These are phyloP conservation scores for Paramecium tetraurelia DNA, from an alignment of 73 alveolate genomes.

Conservation along the genomic window DNA sequence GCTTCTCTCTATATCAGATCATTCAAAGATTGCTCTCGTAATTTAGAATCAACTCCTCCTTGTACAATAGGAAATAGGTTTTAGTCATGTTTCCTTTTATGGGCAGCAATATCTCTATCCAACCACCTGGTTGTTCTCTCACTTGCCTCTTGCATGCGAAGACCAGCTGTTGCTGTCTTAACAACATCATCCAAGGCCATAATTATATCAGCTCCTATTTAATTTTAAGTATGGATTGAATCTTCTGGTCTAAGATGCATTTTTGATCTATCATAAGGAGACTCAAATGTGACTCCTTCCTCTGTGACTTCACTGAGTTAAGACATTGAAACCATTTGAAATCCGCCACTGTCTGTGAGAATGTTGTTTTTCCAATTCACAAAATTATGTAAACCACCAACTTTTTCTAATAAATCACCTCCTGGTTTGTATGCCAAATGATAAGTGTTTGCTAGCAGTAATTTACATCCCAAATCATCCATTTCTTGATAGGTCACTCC, in stretches of 20 bases:
- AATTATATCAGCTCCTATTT: conserved; percentile 98
- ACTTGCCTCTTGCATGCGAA: conserved; percentile 96
- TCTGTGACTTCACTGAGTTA: conserved; percentile 89
- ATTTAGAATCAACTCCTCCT: conserved; percentile 67
- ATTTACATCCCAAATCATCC: conserved; percentile 94
- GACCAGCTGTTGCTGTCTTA: conserved; percentile 85
- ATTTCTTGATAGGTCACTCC: conserved; percentile 83
- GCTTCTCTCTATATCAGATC: conserved; percentile 91
- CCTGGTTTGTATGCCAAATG: conserved; percentile 99
- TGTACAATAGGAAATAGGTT: conserved; percentile 97
- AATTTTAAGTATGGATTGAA: conserved; percentile 95
- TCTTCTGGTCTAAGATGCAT: conserved; percentile 98
- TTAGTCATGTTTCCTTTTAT: conserved; percentile 79
- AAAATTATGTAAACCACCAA: conserved; percentile 96
- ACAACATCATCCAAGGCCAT: conserved; percentile 99
- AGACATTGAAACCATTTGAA: conserved; percentile 97
- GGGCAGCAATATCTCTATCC: conserved; percentile 90
- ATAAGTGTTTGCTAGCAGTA: conserved; percentile 97
- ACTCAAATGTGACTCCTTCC: conserved; percentile 96
- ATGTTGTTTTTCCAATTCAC: conserved; percentile 90
- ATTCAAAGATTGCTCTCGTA: conserved; percentile 73
- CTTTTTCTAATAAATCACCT: conserved; percentile 88
- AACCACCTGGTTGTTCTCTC: conserved; percentile 99
- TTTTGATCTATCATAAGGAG: conserved; percentile 92
- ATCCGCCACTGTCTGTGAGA: conserved; percentile 99